These are phyloP conservation scores for Quercus phellos DNA, from an alignment of 331 rosid species.

Conservation along the genomic window DNA sequence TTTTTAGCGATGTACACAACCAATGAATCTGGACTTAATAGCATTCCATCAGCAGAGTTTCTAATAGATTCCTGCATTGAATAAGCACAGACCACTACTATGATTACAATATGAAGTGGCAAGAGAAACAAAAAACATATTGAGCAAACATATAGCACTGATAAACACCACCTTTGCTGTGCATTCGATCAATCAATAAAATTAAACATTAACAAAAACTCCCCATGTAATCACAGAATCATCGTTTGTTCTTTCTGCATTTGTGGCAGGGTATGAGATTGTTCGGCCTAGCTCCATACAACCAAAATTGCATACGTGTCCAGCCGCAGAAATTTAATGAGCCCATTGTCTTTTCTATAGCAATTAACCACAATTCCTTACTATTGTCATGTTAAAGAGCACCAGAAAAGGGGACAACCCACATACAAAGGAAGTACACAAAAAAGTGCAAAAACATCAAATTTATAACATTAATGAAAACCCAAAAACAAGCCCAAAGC, in stretches of 20 bases:
- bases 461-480: neutral
- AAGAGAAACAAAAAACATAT: conserved; percentile 1
- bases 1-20: conserved; percentile 59
- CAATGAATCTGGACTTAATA: conserved; percentile 90
- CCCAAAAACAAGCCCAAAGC: neutral
- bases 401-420: neutral
- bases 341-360: neutral
- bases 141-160: conserved; percentile 1
- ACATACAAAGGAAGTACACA: neutral
- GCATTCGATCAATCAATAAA: neutral
- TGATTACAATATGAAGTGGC: neutral
- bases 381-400: neutral
- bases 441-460: neutral
- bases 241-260: neutral
- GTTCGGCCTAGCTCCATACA: neutral
- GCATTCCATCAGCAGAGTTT: conserved; percentile 83
- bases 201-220: neutral
- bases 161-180: neutral
- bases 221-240: neutral
- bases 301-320: neutral
- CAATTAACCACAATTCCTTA: neutral
- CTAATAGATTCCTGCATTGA: conserved; percentile 84
- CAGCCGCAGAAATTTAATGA: neutral
- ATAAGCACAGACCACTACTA: conserved; percentile 15
- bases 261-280: neutral